phyloP scores from a whole-genome alignment of 2,329 filamentous ascomycete genomes.

The Aspergillus novoparasiticus region DNA sequence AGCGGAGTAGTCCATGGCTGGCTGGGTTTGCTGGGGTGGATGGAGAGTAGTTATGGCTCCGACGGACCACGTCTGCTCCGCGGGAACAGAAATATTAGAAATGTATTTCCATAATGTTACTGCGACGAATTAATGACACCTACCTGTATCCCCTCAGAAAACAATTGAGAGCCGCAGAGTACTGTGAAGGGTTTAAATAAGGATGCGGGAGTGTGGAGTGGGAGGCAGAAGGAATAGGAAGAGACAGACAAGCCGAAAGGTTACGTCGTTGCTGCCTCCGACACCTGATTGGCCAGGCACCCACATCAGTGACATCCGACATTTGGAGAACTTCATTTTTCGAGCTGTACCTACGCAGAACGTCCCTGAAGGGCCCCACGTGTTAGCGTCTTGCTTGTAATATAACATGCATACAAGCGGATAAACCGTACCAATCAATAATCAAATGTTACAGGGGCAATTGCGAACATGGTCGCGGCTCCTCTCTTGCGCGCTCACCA shows the following conservation, averaged over 20 bases:
- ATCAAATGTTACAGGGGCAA: slow-evolving; percentile 10
- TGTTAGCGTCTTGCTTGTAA: not conserved
- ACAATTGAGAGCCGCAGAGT: slow-evolving; percentile 6
- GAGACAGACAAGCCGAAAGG: slow-evolving; percentile 10
- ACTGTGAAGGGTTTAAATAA: not conserved
- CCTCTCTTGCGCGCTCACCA: slow-evolving; percentile 31
- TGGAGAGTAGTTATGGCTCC: slow-evolving; percentile 16
- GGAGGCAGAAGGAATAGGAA: slow-evolving; percentile 4
- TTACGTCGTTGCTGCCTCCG: slow-evolving; percentile 23
- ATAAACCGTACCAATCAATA: not conserved
- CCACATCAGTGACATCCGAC: slow-evolving; percentile 10
- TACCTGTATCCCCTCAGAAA: slow-evolving; percentile 21
- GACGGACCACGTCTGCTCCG: slow-evolving; percentile 24
- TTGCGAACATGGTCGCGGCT: slow-evolving; percentile 33
- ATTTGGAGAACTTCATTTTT: slow-evolving; percentile 15
- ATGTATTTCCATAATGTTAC: not conserved
- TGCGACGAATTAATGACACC: slow-evolving; percentile 2
- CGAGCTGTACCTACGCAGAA: not conserved
- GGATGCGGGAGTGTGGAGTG: not conserved
- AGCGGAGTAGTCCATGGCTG: slow-evolving; percentile 66
- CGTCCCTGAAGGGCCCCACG: not conserved
- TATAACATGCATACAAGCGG: not conserved
- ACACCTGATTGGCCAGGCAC: slow-evolving; percentile 26
- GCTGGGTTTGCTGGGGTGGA: slow-evolving; percentile 16
- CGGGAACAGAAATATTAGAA: slow-evolving; percentile 16